Conservation (phyloP, 441 rosid genomes). For the Pelargonium myrrhifolium region DNA sequence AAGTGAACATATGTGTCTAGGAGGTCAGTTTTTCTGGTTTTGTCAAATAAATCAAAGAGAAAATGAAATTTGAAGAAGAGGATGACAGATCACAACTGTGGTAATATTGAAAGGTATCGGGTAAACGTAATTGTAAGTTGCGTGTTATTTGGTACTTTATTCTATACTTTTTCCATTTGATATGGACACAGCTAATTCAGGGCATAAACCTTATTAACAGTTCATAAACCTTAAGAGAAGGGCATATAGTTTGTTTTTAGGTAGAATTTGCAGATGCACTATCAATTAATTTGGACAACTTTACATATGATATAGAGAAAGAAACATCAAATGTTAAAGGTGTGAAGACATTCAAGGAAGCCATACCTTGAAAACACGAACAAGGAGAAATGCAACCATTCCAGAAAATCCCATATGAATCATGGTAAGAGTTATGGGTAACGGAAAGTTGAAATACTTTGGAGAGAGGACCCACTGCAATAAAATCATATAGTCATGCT, state of each 20-base stretch:
- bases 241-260: background rate
- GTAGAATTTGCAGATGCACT: background rate
- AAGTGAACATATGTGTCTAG: background rate
- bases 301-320: background rate
- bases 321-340: background rate
- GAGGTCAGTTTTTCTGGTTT: background rate
- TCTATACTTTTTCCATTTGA: background rate
- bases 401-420: constrained; percentile 98
- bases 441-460: constrained; percentile 84
- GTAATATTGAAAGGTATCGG: no score
- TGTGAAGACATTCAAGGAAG: constrained; percentile 2
- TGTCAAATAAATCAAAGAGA: no score
- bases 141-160: background rate
- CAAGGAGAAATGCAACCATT: constrained; percentile 68
- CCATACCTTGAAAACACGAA: constrained; percentile 92
- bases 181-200: background rate
- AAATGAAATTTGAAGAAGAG: no score
- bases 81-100: no score
- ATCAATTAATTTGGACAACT: background rate
- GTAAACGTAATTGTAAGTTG: no score
- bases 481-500: constrained; percentile 14
- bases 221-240: background rate
- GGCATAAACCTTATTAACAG: background rate
- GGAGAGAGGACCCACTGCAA: constrained; percentile 99
- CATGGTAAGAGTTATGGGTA: constrained; percentile 94